Evolutionary conservation across 2,329 filamentous ascomycete species (phyloP).

Genomic region (Fusarium camptoceras): DNA sequence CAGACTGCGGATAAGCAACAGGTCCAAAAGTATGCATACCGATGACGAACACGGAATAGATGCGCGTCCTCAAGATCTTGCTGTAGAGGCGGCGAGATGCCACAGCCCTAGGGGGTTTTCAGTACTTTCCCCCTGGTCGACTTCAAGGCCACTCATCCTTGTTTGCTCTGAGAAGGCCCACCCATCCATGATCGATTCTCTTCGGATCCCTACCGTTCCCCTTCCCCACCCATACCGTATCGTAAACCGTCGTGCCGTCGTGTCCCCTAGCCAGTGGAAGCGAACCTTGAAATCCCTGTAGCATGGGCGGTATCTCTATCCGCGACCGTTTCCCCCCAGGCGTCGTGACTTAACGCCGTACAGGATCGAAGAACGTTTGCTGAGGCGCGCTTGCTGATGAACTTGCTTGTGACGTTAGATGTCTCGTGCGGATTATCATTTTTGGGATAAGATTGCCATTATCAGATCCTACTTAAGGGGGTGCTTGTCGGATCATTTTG

Average conservation of each 20-base stretch:
- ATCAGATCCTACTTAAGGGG: not conserved
- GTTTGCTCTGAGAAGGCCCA: constrained; percentile 30
- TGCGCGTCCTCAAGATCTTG: constrained; percentile 27
- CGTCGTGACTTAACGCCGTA: constrained; percentile 23
- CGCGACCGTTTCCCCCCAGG: constrained; percentile 35
- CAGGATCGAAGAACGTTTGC: constrained; percentile 25
- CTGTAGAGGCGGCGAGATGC: constrained; percentile 18
- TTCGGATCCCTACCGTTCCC: constrained; percentile 36
- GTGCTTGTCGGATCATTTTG: not conserved
- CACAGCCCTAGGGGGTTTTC: constrained; percentile 38
- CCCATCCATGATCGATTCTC: constrained; percentile 44
- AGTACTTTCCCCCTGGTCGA: constrained; percentile 29
- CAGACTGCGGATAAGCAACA: not conserved
- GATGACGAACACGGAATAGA: constrained; percentile 28
- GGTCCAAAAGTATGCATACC: not conserved
- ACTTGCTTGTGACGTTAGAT: constrained; percentile 11
- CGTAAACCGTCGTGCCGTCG: constrained; percentile 38
- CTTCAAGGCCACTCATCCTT: constrained; percentile 39
- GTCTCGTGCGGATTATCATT: constrained; percentile 3
- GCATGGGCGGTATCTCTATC: constrained; percentile 34
- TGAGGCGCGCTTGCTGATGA: constrained; percentile 26
- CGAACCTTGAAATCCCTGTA: constrained; percentile 41
- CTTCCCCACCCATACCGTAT: constrained; percentile 38
- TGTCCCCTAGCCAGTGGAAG: constrained; percentile 40
- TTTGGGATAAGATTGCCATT: not conserved